Conservation (phyloP, 768 basidiomycete genomes). For the Boletus sp. region DNA sequence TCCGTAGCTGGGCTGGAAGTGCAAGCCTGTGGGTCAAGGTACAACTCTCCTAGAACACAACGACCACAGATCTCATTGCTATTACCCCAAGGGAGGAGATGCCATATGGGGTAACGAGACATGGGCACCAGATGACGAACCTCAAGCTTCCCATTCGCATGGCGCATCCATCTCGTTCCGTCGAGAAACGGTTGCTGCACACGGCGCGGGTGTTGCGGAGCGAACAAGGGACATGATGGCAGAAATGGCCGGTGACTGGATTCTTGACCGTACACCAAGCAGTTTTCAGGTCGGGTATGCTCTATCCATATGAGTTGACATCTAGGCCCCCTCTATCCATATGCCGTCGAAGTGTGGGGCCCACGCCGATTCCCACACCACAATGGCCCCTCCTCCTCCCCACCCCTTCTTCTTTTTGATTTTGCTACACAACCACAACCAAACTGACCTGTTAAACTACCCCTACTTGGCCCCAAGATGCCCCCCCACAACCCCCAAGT, state of each 20-base stretch:
- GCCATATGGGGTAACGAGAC: conserved; percentile 76
- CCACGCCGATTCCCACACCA: no score
- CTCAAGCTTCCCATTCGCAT: conserved; percentile 55
- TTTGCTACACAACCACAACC: no score
- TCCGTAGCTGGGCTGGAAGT: conserved; percentile 93
- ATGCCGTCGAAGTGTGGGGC: no score
- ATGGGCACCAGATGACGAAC: conserved; percentile 77
- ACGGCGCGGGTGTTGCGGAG: conserved; percentile 10
- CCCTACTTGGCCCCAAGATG: no score
- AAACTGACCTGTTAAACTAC: no score
- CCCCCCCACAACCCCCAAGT: no score
- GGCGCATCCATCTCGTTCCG: conserved; percentile 86
- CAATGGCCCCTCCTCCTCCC: no score
- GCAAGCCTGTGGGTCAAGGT: conserved; percentile 94
- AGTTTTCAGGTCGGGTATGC: conserved; percentile 64
- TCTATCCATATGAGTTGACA: background rate
- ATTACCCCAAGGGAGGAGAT: conserved; percentile 61
- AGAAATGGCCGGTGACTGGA: conserved; percentile 70
- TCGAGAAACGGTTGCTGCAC: conserved; percentile 14
- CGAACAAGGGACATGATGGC: conserved; percentile 68
- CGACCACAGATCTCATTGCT: background rate
- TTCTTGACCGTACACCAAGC: conserved; percentile 74
- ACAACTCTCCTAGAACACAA: background rate
- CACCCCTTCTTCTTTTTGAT: no score
- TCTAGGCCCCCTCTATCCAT: no score